Conservation (phyloP, 192 early-diverging fungal species). For the Rhizoclosmatium sp. region DNA sequence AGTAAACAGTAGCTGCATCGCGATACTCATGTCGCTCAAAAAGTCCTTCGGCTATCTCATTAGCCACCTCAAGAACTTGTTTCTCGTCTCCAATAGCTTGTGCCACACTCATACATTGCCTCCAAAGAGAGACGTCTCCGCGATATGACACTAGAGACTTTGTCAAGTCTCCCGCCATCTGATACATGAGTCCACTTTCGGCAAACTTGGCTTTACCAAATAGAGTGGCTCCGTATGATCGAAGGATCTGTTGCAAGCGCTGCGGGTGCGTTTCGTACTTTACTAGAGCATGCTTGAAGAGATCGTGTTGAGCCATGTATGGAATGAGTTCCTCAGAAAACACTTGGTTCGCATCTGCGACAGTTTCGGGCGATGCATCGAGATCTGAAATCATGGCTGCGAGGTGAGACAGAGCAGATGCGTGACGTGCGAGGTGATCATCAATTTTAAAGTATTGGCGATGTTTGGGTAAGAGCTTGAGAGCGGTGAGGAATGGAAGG, state of each 20-base stretch:
- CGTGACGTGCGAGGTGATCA: slow-evolving; percentile 75
- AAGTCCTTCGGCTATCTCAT: slow-evolving; percentile 57
- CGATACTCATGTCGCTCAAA: slow-evolving; percentile 64
- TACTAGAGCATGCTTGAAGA: slow-evolving; percentile 68
- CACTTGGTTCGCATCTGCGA: slow-evolving; percentile 14
- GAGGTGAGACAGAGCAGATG: slow-evolving; percentile 77
- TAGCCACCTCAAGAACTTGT: slow-evolving; percentile 60
- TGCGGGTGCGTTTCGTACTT: slow-evolving; percentile 54
- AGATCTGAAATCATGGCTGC: neutral
- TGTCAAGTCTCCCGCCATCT: slow-evolving; percentile 62
- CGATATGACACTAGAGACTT: slow-evolving; percentile 66
- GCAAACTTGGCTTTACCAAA: slow-evolving; percentile 60
- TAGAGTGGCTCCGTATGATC: slow-evolving; percentile 71
- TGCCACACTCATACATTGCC: slow-evolving; percentile 72
- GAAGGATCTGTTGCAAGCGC: neutral
- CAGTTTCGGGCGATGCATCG: neutral
- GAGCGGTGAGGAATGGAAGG: slow-evolving; percentile 83
- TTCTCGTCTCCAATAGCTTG: slow-evolving; percentile 56
- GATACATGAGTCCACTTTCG: slow-evolving; percentile 70
- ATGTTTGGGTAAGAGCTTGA: slow-evolving; percentile 76
- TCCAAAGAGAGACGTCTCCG: slow-evolving; percentile 60
- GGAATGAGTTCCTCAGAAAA: slow-evolving; percentile 34
- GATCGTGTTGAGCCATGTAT: slow-evolving; percentile 71
- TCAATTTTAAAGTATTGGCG: slow-evolving; percentile 91
- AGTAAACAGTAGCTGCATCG: slow-evolving; percentile 73